phyloP scores from a whole-genome alignment of 2,329 filamentous ascomycete genomes.

The Neocucurbitaria cava region DNA sequence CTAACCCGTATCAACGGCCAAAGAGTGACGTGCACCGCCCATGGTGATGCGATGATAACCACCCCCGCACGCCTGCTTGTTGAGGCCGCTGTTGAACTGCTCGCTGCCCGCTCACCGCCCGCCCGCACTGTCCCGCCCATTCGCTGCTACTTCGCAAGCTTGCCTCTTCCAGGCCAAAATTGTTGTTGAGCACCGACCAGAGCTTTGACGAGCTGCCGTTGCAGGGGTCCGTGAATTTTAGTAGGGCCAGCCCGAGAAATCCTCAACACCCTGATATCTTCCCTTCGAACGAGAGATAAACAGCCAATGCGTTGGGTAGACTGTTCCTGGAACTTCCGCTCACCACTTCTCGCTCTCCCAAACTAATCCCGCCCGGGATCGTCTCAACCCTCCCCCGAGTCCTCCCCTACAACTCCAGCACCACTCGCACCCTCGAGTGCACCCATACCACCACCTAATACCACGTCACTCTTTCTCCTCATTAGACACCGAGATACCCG shows the following conservation, averaged over 20 bases:
- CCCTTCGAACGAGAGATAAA: constrained; percentile 37
- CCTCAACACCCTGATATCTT: constrained; percentile 39
- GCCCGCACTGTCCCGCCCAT: constrained; percentile 24
- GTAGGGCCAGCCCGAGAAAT: constrained; percentile 33
- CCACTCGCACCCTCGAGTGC: constrained; percentile 7
- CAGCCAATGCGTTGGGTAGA: constrained; percentile 42
- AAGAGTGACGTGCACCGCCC: constrained; percentile 1
- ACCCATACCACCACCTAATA: constrained; percentile 14
- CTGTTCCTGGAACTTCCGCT: constrained; percentile 26
- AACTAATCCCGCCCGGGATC: constrained; percentile 15
- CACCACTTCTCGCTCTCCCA: constrained; percentile 15
- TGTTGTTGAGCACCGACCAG: constrained; percentile 35
- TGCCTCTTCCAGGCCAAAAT: constrained; percentile 30
- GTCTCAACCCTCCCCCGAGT: constrained; percentile 22
- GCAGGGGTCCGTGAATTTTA: constrained; percentile 44
- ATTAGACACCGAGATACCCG: constrained; percentile 23
- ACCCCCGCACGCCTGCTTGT: constrained; percentile 8
- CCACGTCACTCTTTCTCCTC: constrained; percentile 22
- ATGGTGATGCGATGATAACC: neutral
- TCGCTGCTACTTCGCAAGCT: constrained; percentile 26
- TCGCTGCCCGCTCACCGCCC: constrained; percentile 4
- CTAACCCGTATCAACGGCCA: neutral
- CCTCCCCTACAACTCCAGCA: neutral
- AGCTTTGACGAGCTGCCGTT: constrained; percentile 27
- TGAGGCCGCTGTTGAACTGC: constrained; percentile 18